Base-by-base conservation (phyloP, 176 grass and related monocot genomes). In the Ensete ventricosum region DNA sequence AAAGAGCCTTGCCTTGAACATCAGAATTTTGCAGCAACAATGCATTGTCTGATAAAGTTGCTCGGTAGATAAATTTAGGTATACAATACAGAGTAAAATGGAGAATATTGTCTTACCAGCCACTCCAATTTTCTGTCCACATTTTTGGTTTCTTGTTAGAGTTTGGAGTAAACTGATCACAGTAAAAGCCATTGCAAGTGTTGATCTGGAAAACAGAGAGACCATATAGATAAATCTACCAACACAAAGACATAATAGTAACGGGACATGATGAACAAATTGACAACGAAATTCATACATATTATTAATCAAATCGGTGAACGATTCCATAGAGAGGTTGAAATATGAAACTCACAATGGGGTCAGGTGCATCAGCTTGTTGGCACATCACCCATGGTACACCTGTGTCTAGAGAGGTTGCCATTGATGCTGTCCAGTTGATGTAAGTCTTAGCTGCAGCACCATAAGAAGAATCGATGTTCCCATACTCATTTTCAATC, bases 331-430 rank as follows among this genome's bases (percentile, higher is more conserved):
- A 13, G 23, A 34, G 34, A 67, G 34, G 11, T 3, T 8, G 11
- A 67, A 43, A 34, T 25, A 67, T 43, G 65, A 11, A 70, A 70
- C 85, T 72, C 63, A 99, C 95, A 72, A 99, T 73, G 10, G 90
- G 88, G 25, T 91, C 90, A 25, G 95, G 95, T 25, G 91, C 88
- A 89, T 99, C 90, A 78, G 17, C 0, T 86, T 99, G 95, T 76
- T 94, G 88, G 85, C 95, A 99, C 95, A 99, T 99, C 73, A 99
- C 88, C 95, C 95, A 99, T 2, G 95, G 95, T 22, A 99, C 95
- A 82, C 95, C 88, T 64, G 90, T 99, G 79, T 94, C 84, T 79
- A 94, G 90, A 67, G 95, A 83, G 67, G 89, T 52, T 76, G 95
- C 95, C 95, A 99, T 99, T 8, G 88, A 87, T 74, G 95, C 95